Conservation (phyloP, 495 filamentous ascomycete species). For the Apodospora peruviana region DNA sequence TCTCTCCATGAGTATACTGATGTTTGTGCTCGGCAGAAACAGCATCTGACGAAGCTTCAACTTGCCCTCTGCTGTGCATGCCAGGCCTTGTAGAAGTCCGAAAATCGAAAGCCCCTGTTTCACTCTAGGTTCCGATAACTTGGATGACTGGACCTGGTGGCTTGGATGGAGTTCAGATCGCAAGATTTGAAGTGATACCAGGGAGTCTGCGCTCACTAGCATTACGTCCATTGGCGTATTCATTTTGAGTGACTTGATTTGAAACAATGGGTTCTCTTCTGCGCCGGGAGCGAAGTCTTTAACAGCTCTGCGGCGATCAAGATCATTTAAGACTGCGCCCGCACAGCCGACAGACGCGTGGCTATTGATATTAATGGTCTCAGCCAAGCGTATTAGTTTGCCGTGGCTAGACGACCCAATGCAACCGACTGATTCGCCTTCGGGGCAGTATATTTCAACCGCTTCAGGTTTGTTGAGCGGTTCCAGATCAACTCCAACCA, state of each 20-base stretch:
- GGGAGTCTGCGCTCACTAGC: conserved; percentile 78
- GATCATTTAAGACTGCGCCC: conserved; percentile 74
- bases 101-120: conserved; percentile 91
- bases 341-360: conserved; percentile 61
- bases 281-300: conserved; percentile 52
- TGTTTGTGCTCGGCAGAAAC: conserved; percentile 68
- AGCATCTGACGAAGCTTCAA: conserved; percentile 74
- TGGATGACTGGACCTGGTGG: conserved; percentile 72
- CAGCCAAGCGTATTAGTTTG: conserved; percentile 64
- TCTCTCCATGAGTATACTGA: conserved; percentile 65
- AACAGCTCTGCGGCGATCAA: conserved; percentile 64
- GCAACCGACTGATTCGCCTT: conserved; percentile 41
- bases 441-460: conserved; percentile 50
- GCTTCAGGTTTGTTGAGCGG: conserved; percentile 39
- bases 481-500: conserved; percentile 54
- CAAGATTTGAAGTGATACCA: conserved; percentile 80
- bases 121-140: conserved; percentile 57
- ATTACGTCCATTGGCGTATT: conserved; percentile 71
- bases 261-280: conserved; percentile 46
- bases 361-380: conserved; percentile 75
- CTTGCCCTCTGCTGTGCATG: conserved; percentile 79
- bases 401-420: conserved; percentile 52
- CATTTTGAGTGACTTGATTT: conserved; percentile 65
- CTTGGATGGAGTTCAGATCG: conserved; percentile 82
- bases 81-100: conserved; percentile 72